phyloP scores from a whole-genome alignment of 202 grass and related monocot species.

The Panicum virgatum region DNA sequence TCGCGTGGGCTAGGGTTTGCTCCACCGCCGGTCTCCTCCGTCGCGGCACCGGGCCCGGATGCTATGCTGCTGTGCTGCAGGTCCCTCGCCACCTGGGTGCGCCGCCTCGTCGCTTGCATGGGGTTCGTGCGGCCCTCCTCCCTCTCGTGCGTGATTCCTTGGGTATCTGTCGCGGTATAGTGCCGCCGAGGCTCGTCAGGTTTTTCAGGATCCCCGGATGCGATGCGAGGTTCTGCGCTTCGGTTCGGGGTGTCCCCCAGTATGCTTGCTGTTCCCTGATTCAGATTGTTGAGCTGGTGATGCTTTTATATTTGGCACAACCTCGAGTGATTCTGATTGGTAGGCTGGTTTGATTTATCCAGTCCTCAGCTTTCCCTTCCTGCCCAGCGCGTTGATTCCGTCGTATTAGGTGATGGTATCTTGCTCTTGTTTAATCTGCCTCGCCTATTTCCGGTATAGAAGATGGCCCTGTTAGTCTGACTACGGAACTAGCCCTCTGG shows the following conservation, averaged over 20 bases:
- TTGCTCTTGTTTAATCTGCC: conserved; percentile 39
- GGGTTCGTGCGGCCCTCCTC: conserved; percentile 50
- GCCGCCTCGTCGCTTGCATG: conserved; percentile 78
- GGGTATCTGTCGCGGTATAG: neutral
- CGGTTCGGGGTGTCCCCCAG: neutral
- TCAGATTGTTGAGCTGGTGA: conserved; percentile 7
- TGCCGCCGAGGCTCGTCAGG: neutral
- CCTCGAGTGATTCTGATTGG: neutral
- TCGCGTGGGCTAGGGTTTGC: conserved; percentile 37
- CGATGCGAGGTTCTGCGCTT: conserved; percentile 23
- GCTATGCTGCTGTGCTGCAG: conserved; percentile 74
- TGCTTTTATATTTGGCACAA: neutral
- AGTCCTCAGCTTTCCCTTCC: neutral
- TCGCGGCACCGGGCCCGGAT: conserved; percentile 19
- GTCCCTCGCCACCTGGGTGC: conserved; percentile 71
- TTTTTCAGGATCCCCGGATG: neutral
- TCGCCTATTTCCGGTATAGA: conserved; percentile 12
- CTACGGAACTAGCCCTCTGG: conserved; percentile 13
- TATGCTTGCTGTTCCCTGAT: neutral
- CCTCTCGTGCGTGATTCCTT: neutral
- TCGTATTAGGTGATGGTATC: conserved; percentile 17
- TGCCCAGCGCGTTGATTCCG: neutral
- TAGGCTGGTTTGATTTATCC: neutral
- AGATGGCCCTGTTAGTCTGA: neutral
- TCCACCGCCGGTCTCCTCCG: neutral